Evolutionary conservation across 2,329 filamentous ascomycete species (phyloP).

Genomic region (Ceratocystis papillata): DNA sequence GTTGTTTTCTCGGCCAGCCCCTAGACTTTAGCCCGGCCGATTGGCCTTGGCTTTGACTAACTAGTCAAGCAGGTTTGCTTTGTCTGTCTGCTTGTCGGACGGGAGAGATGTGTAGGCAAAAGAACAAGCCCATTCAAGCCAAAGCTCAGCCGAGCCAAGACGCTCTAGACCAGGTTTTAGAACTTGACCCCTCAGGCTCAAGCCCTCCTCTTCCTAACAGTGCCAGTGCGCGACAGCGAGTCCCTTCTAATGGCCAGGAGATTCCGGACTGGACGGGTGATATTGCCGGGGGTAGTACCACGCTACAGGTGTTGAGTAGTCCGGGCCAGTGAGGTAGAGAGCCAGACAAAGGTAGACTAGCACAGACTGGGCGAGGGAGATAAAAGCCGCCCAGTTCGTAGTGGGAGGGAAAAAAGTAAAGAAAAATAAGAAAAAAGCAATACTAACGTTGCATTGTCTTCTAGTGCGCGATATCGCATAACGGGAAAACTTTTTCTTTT

Average conservation of each 20-base stretch:
- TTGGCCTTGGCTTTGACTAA: background rate
- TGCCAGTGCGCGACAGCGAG: background rate
- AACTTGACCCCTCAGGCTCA: background rate
- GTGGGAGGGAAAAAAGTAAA: background rate
- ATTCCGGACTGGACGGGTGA: background rate
- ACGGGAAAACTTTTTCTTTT: background rate
- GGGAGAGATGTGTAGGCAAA: too few species aligned
- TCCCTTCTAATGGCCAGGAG: background rate
- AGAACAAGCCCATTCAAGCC: background rate
- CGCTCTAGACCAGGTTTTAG: background rate
- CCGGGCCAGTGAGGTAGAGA: background rate
- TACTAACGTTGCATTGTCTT: background rate
- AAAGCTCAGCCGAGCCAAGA: slow-evolving; percentile 7
- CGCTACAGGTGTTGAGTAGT: background rate
- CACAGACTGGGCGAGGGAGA: background rate
- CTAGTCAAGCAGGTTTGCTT: background rate
- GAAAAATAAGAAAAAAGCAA: background rate
- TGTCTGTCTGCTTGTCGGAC: background rate
- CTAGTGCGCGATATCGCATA: background rate
- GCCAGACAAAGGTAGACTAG: background rate
- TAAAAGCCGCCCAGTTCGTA: background rate
- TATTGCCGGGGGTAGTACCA: background rate
- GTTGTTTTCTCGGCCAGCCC: background rate
- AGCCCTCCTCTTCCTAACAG: background rate
- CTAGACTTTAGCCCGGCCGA: background rate